These are phyloP conservation scores for Guyanaporus albipodus DNA, from an alignment of 768 basidiomycete species.

Conservation along the genomic window DNA sequence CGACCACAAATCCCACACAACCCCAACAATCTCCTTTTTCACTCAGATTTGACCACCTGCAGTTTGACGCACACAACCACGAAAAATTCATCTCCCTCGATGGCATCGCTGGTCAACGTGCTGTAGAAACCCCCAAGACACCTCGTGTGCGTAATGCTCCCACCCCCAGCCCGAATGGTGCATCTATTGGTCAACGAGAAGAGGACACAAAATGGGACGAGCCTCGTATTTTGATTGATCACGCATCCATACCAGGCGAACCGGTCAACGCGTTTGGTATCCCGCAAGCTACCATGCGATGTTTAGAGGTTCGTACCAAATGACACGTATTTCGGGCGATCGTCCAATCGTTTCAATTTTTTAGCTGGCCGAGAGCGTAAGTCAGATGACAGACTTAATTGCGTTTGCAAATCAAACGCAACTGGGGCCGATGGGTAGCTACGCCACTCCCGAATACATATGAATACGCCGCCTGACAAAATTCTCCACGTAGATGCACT, in stretches of 20 bases:
- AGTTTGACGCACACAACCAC: slow-evolving; percentile 68
- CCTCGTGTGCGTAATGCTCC: slow-evolving; percentile 33
- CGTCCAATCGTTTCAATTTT: slow-evolving; percentile 8
- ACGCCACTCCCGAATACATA: slow-evolving; percentile 21
- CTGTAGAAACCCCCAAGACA: slow-evolving; percentile 39
- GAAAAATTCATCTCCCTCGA: slow-evolving; percentile 75
- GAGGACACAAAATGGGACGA: slow-evolving; percentile 68
- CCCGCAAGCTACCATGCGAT: slow-evolving; percentile 85
- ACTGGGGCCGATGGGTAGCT: slow-evolving; percentile 66
- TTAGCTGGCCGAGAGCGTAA: slow-evolving; percentile 78
- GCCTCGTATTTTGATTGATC: slow-evolving; percentile 54
- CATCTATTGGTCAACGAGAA: slow-evolving; percentile 31
- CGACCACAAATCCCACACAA: slow-evolving; percentile 15
- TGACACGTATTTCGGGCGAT: not conserved
- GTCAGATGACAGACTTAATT: slow-evolving; percentile 76
- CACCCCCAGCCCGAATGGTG: slow-evolving; percentile 33
- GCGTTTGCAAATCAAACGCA: slow-evolving; percentile 50
- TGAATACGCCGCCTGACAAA: slow-evolving; percentile 22
- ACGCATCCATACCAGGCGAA: slow-evolving; percentile 69
- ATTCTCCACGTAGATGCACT: slow-evolving; percentile 41
- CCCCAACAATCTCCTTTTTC: slow-evolving; percentile 24
- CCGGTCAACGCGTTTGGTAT: slow-evolving; percentile 88
- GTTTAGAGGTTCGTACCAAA: slow-evolving; percentile 59
- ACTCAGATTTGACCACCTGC: slow-evolving; percentile 69
- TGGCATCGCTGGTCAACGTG: slow-evolving; percentile 49